Conservation (phyloP, 306 rosid genomes). For the Lithocarpus polystachyus region DNA sequence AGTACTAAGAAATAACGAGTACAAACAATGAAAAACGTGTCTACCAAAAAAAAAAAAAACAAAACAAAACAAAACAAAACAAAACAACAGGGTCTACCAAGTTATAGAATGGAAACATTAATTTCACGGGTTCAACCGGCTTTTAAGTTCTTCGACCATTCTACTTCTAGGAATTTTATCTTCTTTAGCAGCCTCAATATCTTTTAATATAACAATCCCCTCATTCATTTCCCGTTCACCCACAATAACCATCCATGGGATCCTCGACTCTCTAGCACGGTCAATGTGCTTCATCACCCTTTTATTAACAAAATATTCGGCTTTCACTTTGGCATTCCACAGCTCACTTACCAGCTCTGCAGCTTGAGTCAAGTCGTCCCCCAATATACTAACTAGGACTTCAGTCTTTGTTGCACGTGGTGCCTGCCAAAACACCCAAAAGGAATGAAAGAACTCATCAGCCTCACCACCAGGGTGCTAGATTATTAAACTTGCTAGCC, state of each 20-base stretch:
- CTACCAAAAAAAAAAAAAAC: too few relatives aligned
- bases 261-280: conserved; percentile 66
- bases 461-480: too few relatives aligned
- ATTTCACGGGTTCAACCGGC: conserved; percentile 37
- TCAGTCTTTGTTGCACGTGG: conserved; percentile 80
- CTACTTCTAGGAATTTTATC: conserved; percentile 38
- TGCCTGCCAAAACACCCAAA: conserved; percentile 37
- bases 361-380: conserved; percentile 62
- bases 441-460: neutral
- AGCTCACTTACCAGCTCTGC: conserved; percentile 73
- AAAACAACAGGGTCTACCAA: too few relatives aligned
- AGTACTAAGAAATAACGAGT: too few relatives aligned
- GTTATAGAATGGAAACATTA: neutral
- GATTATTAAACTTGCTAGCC: too few relatives aligned
- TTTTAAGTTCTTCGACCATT: conserved; percentile 61
- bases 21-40: too few relatives aligned
- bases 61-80: too few relatives aligned
- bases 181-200: conserved; percentile 39
- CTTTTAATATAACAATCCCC: conserved; percentile 60
- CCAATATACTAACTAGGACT: conserved; percentile 71
- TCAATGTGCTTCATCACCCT: conserved; percentile 63
- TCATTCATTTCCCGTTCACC: conserved; percentile 70
- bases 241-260: conserved; percentile 82
- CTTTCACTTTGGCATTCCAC: conserved; percentile 59
- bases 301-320: conserved; percentile 66